These are phyloP conservation scores for Cryptococcus sp. DNA, from an alignment of 1,284 basidiomycete genomes.

Conservation along the genomic window DNA sequence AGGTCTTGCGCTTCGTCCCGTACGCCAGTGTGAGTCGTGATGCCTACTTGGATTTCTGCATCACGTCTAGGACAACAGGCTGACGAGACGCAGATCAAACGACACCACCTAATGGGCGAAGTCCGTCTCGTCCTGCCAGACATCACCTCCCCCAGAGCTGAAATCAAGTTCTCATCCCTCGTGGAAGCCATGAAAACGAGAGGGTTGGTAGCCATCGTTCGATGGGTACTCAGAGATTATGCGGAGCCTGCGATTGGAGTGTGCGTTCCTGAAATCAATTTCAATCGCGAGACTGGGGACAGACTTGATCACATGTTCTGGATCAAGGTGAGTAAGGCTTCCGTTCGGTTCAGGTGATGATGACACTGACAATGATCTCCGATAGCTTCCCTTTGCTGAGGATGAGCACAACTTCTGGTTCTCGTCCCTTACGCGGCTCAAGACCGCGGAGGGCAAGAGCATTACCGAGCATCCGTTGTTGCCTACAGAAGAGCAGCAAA, in stretches of 20 bases:
- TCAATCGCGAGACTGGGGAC: slow-evolving; percentile 55
- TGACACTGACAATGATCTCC: slow-evolving; percentile 1
- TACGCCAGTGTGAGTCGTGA: slow-evolving; percentile 22
- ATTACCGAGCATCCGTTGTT: slow-evolving; percentile 74
- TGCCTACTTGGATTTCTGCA: not conserved
- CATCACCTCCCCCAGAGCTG: slow-evolving; percentile 62
- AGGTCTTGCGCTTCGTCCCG: slow-evolving; percentile 80
- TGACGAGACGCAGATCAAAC: slow-evolving; percentile 59
- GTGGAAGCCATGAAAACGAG: slow-evolving; percentile 73
- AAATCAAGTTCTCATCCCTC: slow-evolving; percentile 80
- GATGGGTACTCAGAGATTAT: slow-evolving; percentile 71
- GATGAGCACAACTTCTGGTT: slow-evolving; percentile 86
- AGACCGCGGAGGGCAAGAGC: slow-evolving; percentile 70
- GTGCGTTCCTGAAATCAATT: slow-evolving; percentile 56
- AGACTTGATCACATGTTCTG: slow-evolving; percentile 72
- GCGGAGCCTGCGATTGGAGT: slow-evolving; percentile 82
- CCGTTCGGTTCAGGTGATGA: not conserved
- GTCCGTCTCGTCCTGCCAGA: slow-evolving; percentile 84
- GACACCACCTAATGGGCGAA: slow-evolving; percentile 80
- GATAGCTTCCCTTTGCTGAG: slow-evolving; percentile 88
- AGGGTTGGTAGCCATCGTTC: slow-evolving; percentile 67
- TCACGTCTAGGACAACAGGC: not conserved
- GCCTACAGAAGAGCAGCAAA: slow-evolving; percentile 72
- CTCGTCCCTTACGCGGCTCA: slow-evolving; percentile 70
- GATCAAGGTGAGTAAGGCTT: slow-evolving; percentile 61